Percentiles rank a stretch among this genome's conserved stretches.
phyloP scores from a whole-genome alignment of 140 eudicot genomes.

The Bidens hawaiensis region DNA sequence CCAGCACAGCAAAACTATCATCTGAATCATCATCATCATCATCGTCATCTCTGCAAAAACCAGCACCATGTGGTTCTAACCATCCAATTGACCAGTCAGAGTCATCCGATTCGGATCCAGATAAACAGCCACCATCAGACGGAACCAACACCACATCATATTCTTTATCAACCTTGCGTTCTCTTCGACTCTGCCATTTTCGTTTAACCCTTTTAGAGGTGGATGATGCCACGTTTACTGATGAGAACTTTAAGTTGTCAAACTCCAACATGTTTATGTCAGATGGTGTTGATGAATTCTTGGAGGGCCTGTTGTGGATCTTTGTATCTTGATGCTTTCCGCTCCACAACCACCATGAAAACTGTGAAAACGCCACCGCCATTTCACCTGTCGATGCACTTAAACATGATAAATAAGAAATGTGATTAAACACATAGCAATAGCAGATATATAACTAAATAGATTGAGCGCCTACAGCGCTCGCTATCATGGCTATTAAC shows the following conservation, averaged over 20 bases:
- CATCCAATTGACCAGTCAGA: conserved; percentile 90
- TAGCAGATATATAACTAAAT: neutral
- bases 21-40: conserved; percentile 53
- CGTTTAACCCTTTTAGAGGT: conserved; percentile 44
- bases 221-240: conserved; percentile 36
- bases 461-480: no score
- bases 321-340: conserved; percentile 58
- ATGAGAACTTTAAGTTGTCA: conserved; percentile 44
- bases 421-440: neutral
- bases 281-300: conserved; percentile 32
- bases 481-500: no score
- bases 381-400: conserved; percentile 23
- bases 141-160: conserved; percentile 65
- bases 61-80: conserved; percentile 83
- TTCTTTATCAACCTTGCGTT: conserved; percentile 56
- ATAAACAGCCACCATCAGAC: conserved; percentile 72
- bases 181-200: conserved; percentile 45
- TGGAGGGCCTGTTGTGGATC: conserved; percentile 22
- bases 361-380: conserved; percentile 54
- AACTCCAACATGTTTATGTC: conserved; percentile 38
- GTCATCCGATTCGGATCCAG: conserved; percentile 76
- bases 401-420: neutral
- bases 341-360: conserved; percentile 72
- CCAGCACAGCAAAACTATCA: conserved; percentile 75
- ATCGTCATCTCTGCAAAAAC: conserved; percentile 54